Evolutionary conservation across 202 grass and related monocot species (phyloP).

Genomic region (Dendrocalamus latiflorus): DNA sequence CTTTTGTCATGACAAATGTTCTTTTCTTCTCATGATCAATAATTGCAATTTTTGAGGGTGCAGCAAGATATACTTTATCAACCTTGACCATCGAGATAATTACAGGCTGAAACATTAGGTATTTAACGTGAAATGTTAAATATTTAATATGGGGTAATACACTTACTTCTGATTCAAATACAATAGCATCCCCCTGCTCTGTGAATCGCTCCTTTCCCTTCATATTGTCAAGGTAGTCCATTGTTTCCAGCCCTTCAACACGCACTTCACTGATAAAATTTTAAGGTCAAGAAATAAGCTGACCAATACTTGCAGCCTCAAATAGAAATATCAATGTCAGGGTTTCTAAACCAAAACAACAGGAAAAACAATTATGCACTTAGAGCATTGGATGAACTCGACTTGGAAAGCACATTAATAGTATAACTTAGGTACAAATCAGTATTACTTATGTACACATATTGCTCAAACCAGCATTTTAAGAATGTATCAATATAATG

Average conservation of each 20-base stretch:
- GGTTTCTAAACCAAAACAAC: background rate
- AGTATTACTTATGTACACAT: too few species aligned
- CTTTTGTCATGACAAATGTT: conserved; percentile 88
- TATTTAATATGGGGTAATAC: conserved; percentile 3
- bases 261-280: conserved; percentile 73
- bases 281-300: conserved; percentile 4
- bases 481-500: background rate
- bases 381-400: background rate
- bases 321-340: background rate
- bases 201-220: conserved; percentile 77
- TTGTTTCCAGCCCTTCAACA: conserved; percentile 93
- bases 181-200: conserved; percentile 98
- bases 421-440: too few species aligned
- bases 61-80: conserved; percentile 82
- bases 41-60: conserved; percentile 90
- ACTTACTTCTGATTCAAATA: conserved; percentile 93
- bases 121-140: background rate
- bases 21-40: conserved; percentile 99
- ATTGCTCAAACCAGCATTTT: background rate
- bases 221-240: conserved; percentile 88
- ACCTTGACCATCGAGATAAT: conserved; percentile 46
- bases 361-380: background rate
- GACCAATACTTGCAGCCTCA: background rate
- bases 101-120: background rate
- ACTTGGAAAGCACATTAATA: background rate